A percentile compares a stretch with the other conserved stretches of the same genome.
Conservation (phyloP, 495 filamentous ascomycete species). For the Daldinia bambusicola region DNA sequence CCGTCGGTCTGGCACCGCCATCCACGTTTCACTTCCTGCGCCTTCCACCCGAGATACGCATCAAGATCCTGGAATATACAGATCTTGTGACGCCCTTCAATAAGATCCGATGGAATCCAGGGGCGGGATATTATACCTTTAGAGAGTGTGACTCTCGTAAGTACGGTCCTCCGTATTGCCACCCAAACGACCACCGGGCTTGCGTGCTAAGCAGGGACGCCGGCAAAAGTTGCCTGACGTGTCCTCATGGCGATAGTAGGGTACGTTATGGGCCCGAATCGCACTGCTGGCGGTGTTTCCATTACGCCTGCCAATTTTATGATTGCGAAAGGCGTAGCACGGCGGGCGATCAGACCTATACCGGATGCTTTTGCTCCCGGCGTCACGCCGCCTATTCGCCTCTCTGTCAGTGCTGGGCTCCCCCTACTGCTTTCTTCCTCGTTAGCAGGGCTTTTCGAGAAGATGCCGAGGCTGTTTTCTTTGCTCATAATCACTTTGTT, state of each 20-base stretch:
- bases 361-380: background rate
- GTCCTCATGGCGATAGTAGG: constrained; percentile 3
- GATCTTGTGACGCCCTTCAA: constrained; percentile 1
- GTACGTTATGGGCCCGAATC: background rate
- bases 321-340: background rate
- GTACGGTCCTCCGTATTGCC: constrained; percentile 5
- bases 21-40: constrained; percentile 1
- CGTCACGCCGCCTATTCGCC: constrained; percentile 5
- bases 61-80: background rate
- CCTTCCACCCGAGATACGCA: constrained; percentile 1
- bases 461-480: background rate
- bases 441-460: constrained; percentile 5
- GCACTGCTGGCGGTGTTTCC: background rate
- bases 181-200: background rate
- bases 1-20: background rate
- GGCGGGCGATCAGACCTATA: background rate
- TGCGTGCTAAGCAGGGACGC: background rate
- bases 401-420: constrained; percentile 9
- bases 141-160: constrained; percentile 5
- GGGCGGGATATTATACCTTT: background rate
- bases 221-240: background rate
- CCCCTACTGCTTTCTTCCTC: constrained; percentile 7
- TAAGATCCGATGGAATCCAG: constrained; percentile 2
- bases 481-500: background rate
- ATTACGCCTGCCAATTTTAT: constrained; percentile 9